Evolutionary conservation across 805 yeast genomes (phyloP).

Genomic region (Naumovozyma dairenensis): DNA sequence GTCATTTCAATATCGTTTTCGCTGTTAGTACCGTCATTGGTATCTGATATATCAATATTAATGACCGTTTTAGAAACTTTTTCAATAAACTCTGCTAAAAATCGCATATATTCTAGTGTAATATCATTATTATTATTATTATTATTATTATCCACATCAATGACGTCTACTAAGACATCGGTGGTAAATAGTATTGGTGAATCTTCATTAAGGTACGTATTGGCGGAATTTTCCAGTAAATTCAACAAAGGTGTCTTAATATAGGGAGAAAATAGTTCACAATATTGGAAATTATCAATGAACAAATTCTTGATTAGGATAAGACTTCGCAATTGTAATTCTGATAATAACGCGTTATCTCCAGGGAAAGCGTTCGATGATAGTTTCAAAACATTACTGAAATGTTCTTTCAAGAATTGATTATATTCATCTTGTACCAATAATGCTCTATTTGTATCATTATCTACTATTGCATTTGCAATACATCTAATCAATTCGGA

Average conservation of each 20-base stretch:
- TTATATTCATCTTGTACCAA: slow-evolving; percentile 9
- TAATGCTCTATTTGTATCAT: slow-evolving; percentile 21
- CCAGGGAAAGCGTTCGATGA: slow-evolving; percentile 3
- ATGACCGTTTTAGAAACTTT: slow-evolving; percentile 8
- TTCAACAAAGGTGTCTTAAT: slow-evolving; percentile 13
- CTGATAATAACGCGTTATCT: slow-evolving; percentile 6
- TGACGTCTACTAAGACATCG: slow-evolving; percentile 18
- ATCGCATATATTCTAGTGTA: slow-evolving; percentile 5
- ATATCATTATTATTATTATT: slow-evolving; percentile 4
- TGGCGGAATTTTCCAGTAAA: slow-evolving; percentile 7
- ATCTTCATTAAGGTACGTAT: slow-evolving; percentile 10
- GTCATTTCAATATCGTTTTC: slow-evolving; percentile 3
- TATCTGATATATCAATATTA: slow-evolving; percentile 2
- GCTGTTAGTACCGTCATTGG: slow-evolving; percentile 2
- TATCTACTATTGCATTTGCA: slow-evolving; percentile 27
- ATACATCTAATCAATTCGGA: slow-evolving; percentile 27
- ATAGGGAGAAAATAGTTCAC: slow-evolving; percentile 7
- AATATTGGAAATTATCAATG: slow-evolving; percentile 16
- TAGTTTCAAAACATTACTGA: slow-evolving; percentile 12
- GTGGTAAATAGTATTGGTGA: slow-evolving; percentile 12
- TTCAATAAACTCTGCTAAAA: slow-evolving; percentile 9
- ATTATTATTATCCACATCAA: slow-evolving; percentile 5
- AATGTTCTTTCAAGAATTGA: slow-evolving; percentile 12
- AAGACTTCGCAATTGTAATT: slow-evolving; percentile 21
- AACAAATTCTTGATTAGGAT: slow-evolving; percentile 23